These are phyloP conservation scores for Avena atlantica DNA, from an alignment of 176 grass and related monocot species.

Conservation along the genomic window DNA sequence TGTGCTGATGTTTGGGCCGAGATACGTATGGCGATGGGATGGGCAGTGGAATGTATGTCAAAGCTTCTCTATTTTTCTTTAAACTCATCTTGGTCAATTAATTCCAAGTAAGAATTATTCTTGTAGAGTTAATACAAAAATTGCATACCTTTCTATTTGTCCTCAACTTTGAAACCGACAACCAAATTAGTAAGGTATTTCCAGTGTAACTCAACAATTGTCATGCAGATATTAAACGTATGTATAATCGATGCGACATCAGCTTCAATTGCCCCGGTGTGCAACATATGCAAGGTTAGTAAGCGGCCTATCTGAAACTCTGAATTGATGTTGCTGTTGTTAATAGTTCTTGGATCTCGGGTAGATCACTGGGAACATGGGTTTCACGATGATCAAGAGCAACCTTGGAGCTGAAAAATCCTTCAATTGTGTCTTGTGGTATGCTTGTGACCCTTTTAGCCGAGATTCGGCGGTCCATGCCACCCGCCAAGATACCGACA, in stretches of 20 bases:
- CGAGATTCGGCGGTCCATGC: conserved; percentile 53
- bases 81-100: background rate
- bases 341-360: too few species aligned
- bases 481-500: conserved; percentile 16
- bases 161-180: conserved; percentile 1
- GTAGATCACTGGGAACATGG: too few species aligned
- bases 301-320: too few species aligned
- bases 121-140: background rate
- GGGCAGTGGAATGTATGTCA: conserved; percentile 70
- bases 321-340: too few species aligned
- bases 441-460: conserved; percentile 62
- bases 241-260: background rate
- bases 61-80: conserved; percentile 17
- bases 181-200: background rate
- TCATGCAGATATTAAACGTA: background rate
- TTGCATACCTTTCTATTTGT: background rate
- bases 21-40: conserved; percentile 69
- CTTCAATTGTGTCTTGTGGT: background rate
- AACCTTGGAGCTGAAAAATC: conserved; percentile 36
- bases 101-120: background rate
- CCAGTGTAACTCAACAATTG: background rate
- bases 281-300: too few species aligned
- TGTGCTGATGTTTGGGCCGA: conserved; percentile 76
- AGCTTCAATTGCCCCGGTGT: too few species aligned
- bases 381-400: background rate